Base-by-base conservation (phyloP, 371 early-diverging fungal species). In the Haplosporangium sp. region DNA sequence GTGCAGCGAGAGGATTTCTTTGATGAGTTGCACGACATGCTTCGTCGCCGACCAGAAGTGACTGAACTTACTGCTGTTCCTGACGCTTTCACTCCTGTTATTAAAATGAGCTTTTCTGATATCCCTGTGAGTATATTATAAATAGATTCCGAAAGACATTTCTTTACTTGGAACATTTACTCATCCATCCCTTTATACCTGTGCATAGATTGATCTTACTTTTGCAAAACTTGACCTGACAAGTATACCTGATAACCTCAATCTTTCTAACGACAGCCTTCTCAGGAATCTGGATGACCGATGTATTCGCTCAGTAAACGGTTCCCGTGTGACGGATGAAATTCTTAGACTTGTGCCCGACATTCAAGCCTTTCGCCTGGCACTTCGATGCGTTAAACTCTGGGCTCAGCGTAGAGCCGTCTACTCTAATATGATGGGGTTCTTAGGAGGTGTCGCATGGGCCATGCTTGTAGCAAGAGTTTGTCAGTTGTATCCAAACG, bases 381-480 rank as follows among this genome's bases (percentile, higher is more conserved):
- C 99, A 6, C 87, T 99, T 15, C 88, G 99, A 11, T 96, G 96
- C 74, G 95, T 99, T 53, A 99, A 99, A 85, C 87, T 97, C 59
- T 99, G 99, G 99, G 99, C 99, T n/a, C 97, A 99, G 83, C 88
- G 86, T 45, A 91, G 98, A 50, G 94, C 91, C 3, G 91, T 99
- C 52, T 99, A 99, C 83, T 96, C 98, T 9, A 99, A 99, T 85
- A 92, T 97, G 10, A 93, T 98, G 92, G 99, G 99, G 15, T 99
- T 99, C 84, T 90, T 98, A 84, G 99, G 99, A 69, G 99, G 99
- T 84, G 99, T 99, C 15, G 98, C 99, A 2, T 99, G 99, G 98
- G 99, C 99, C 11, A 96, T 99, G 92, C 86, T 96, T 19, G 97
- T 99, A 13, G 99, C 99, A 15, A 87, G 99, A 50, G 93, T 99